phyloP scores from a whole-genome alignment of 176 grass and related monocot genomes.

The Zea mays region Zm-B73-REFERENCE-NAM-5.0 NC_050101.1:86133001-86133500 shows the following conservation, averaged over 20 bases:
- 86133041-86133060: no score
- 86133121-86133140: no score
- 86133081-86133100: no score
- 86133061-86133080: no score
- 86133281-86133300: background rate
- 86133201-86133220: no score
- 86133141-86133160: no score
- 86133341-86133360: background rate
- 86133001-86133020: no score
- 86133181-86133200: no score
- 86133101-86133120: no score
- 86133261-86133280: background rate
- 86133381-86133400: background rate
- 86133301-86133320: background rate
- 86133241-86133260: background rate
- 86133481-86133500: background rate
- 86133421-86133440: background rate
- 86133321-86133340: slow-evolving; percentile 23
- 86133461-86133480: background rate
- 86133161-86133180: no score
- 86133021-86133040: no score
- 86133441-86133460: background rate
- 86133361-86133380: background rate
- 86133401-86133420: background rate
- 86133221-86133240: no score